phyloP scores from a whole-genome alignment of 164 flowering plant species.

The Aristolochia fimbriata region DNA sequence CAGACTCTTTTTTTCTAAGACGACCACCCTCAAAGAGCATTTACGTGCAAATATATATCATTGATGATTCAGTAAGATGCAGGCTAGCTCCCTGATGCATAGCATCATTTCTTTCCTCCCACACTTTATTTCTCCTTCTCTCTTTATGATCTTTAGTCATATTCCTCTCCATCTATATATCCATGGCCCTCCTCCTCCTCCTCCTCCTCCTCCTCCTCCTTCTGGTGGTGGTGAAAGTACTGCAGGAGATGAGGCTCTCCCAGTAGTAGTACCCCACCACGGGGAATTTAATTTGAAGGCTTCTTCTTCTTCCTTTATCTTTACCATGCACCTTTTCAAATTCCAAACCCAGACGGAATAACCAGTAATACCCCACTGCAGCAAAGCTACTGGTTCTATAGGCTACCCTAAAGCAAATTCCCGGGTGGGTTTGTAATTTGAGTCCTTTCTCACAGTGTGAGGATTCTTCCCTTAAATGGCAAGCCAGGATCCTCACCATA shows the following conservation, averaged over 20 bases:
- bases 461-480: conserved; percentile 2
- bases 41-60: conserved; percentile 13
- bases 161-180: background rate
- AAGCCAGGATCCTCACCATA: background rate
- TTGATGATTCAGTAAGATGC: conserved; percentile 8
- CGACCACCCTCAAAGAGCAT: conserved; percentile 4
- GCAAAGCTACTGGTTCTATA: too few relatives aligned
- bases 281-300: conserved; percentile 23
- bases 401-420: background rate
- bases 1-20: background rate
- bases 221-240: conserved; percentile 18
- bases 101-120: background rate
- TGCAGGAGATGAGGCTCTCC: conserved; percentile 16
- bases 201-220: background rate
- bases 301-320: conserved; percentile 9
- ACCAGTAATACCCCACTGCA: too few relatives aligned
- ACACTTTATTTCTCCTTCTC: background rate
- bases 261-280: conserved; percentile 23
- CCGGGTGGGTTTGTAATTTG: background rate
- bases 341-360: background rate
- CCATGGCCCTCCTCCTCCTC: background rate
- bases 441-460: background rate
- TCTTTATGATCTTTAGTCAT: background rate
- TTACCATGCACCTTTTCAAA: conserved; percentile 18
- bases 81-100: background rate